Base-by-base conservation (phyloP, 2,329 filamentous ascomycete species). In the Elsinoe ampelina region DNA sequence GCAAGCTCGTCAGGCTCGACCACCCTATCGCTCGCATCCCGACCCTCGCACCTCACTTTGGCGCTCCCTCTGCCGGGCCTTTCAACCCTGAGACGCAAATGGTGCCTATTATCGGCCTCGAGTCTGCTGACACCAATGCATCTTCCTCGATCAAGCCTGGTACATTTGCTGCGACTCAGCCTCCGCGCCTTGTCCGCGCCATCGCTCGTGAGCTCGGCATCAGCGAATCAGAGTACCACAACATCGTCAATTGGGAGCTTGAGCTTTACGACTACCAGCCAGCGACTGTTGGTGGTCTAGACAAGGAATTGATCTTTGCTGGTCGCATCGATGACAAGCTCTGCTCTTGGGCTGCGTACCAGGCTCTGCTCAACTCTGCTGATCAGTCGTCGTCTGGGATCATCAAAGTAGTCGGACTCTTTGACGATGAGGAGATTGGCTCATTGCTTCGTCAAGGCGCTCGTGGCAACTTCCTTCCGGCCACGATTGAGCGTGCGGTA, bases 251-350 rank as follows among this genome's bases (percentile, higher is more conserved):
- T 75, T 98, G 93, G 93, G 93, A 98, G 68, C 82, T 97, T 36
- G 93, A 98, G 73, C 84, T 98, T 32, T 98, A 86, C 68, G 93
- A 97, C 72, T 81, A 82, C 3, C 90, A 96, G 69, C 88, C 91
- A 7, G 91, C 91, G 1, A 83, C 85, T 39, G 80, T 89, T 15
- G 85, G 88, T 62, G 93, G 93, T 11, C 72, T 98, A 58, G 88
- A 95, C 65, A 89, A 86, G 69, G 92, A 97, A 65, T 86, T 98
- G 70, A 95, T 98, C 72, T 95, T 92, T 62, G 92, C 89, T 7
- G 91, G 92, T 58, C 86, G 93, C 55, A 93, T 97, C 63, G 93
- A 98, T 69, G 93, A 98, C 75, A 97, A 96, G 77, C 84, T 98
- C 47, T 97, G 93, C 78, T 95, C 88, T 32, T 97, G 89, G 84